Base-by-base conservation (phyloP, 805 yeast genomes). In the Starmerella bombicola region DNA sequence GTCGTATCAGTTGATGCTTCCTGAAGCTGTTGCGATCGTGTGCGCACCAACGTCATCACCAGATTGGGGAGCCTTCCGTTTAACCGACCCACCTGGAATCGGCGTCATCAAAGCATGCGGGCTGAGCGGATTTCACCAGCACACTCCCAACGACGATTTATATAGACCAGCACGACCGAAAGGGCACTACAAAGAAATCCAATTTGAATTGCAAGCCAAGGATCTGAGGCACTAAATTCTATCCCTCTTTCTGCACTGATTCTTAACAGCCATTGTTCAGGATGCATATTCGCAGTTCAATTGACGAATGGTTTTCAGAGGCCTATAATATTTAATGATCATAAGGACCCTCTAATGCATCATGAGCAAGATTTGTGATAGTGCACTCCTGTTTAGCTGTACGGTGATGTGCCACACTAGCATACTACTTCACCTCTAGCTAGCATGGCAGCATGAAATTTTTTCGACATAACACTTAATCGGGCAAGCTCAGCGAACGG, bases 11-110 rank as follows among this genome's bases (percentile, higher is more conserved):
- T 65, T 75, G 37, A 76, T 76, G 82, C 61, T 76, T 13, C 76
- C 78, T 21, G 83, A 76, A 54, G 76, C 80, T 0, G 67, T 76
- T 23, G 82, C 82, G 12, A 66, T 77, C 22, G 83, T 76, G 1
- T 72, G 79, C 51, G 68, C 83, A 1, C 82, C 82, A 10, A 53
- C 56, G 30, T 61, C 62, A 9, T 52, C 52, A 18, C 74, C 74
- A 17, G 60, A 66, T 22, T 60, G 71, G 56, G 81, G 80, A 2
- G 62, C 71, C 2, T 76, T 74, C 58, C 58, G 82, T 44, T 61
- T 76, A 18, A 73, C 80, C 0, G 80, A 76, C 48, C 81, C 81
- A 5, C 74, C 76, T 0, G 83, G 83, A 1, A 60, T 76, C 15
- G 71, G 69, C 4, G 61, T 67, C 15, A 67, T 76, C 31, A 71